phyloP scores from a whole-genome alignment of 371 early-diverging fungal genomes.

The Mortierella sp. region DNA sequence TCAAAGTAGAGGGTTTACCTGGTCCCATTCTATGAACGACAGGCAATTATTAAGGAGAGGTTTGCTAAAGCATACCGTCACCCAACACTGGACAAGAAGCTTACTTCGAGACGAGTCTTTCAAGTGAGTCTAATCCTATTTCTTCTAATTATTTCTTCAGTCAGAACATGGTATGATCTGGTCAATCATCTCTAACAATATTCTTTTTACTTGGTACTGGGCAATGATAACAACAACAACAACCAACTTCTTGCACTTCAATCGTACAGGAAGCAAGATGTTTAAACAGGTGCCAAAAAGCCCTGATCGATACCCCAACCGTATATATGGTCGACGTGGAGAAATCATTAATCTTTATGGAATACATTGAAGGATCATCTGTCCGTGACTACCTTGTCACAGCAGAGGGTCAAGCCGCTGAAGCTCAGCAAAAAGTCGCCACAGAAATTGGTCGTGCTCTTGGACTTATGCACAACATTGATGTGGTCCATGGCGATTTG shows the following conservation, averaged over 20 bases:
- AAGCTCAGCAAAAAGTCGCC: conserved; percentile 60
- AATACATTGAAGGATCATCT: conserved; percentile 80
- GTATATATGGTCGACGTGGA: conserved; percentile 84
- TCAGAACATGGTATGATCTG: too few relatives aligned
- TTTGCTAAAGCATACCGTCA: conserved; percentile 95
- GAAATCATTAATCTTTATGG: conserved; percentile 86
- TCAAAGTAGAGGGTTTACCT: conserved; percentile 65
- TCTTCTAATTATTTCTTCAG: neutral
- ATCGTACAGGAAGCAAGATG: conserved; percentile 78
- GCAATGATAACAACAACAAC: neutral
- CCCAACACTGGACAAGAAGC: conserved; percentile 87
- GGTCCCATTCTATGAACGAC: conserved; percentile 60
- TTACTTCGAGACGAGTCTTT: conserved; percentile 81
- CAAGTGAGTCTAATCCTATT: conserved; percentile 60
- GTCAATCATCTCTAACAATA: too few relatives aligned
- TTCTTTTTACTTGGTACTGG: neutral
- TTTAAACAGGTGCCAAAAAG: conserved; percentile 76
- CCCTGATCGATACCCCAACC: conserved; percentile 85
- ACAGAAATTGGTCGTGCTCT: conserved; percentile 77
- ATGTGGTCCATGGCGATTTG: conserved; percentile 98
- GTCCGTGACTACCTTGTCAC: conserved; percentile 78
- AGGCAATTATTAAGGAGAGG: conserved; percentile 84
- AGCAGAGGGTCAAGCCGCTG: conserved; percentile 50
- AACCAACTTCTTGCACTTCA: neutral
- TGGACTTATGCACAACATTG: conserved; percentile 86